Evolutionary conservation across 2,329 filamentous ascomycete genomes (phyloP).

Genomic region (Trichophyton schoenleinii): DNA sequence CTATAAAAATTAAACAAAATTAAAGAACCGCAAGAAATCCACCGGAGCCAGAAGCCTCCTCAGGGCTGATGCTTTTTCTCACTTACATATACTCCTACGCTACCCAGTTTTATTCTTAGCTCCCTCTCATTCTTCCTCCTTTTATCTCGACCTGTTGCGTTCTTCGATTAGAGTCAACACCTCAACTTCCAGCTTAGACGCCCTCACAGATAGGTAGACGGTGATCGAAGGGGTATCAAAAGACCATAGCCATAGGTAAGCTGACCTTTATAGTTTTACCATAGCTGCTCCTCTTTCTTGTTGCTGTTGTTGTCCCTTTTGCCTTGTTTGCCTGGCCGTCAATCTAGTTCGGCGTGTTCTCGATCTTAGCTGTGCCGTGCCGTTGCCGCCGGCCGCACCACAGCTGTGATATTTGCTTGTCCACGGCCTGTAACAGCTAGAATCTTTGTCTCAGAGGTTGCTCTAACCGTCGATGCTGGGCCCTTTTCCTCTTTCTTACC

Average conservation of each 20-base stretch:
- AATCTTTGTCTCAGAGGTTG: background rate
- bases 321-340: background rate
- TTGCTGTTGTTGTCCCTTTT: too few species aligned
- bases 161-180: background rate
- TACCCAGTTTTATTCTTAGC: background rate
- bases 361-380: too few species aligned
- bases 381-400: background rate
- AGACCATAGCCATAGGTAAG: background rate
- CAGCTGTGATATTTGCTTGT: background rate
- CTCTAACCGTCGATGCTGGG: background rate
- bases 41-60: background rate
- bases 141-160: background rate
- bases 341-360: background rate
- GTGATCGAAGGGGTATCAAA: too few species aligned
- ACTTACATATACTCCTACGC: background rate
- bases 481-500: background rate
- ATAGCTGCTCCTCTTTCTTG: background rate
- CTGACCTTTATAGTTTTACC: background rate
- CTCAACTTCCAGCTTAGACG: background rate
- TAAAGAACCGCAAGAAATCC: constrained; percentile 4
- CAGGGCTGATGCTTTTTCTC: background rate
- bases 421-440: background rate
- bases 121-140: background rate
- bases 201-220: background rate
- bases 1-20: constrained; percentile 1